Conservation (phyloP, 169 alveolate species). For the Miamiensis avidus region DNA sequence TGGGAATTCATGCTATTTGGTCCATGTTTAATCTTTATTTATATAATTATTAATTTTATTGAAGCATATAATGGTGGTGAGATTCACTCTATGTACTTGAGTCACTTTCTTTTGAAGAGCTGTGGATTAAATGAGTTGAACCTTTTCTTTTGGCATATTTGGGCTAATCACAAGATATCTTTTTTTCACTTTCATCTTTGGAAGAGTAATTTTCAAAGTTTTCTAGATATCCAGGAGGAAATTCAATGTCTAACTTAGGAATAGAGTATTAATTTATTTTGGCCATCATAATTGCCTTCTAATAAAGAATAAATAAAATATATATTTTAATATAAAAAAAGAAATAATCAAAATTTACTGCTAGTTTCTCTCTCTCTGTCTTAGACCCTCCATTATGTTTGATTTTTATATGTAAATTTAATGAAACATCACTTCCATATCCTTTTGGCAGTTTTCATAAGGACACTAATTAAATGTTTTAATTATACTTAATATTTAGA, state of each 20-base stretch:
- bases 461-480: conserved; percentile 45
- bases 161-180: too few species aligned
- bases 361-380: conserved; percentile 68
- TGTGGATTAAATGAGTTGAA: too few species aligned
- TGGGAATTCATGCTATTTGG: too few species aligned
- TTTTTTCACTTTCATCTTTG: background rate
- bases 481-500: too few species aligned
- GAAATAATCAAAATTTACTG: conserved; percentile 33
- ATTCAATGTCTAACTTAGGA: conserved; percentile 51
- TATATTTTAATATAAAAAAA: conserved; percentile 9
- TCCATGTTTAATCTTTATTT: too few species aligned
- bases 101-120: too few species aligned
- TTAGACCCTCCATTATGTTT: conserved; percentile 77
- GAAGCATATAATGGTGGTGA: too few species aligned
- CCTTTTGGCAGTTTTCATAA: conserved; percentile 66
- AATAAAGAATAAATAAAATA: too few species aligned
- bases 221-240: conserved; percentile 72
- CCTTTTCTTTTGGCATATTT: too few species aligned
- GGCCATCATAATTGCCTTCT: conserved; percentile 58
- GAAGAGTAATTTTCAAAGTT: background rate
- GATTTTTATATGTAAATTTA: conserved; percentile 77
- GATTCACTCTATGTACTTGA: too few species aligned
- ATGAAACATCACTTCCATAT: conserved; percentile 78
- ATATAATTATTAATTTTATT: too few species aligned
- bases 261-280: conserved; percentile 42